phyloP scores from a whole-genome alignment of 257 asterid genomes.

The Ligustrum vulgare region DNA sequence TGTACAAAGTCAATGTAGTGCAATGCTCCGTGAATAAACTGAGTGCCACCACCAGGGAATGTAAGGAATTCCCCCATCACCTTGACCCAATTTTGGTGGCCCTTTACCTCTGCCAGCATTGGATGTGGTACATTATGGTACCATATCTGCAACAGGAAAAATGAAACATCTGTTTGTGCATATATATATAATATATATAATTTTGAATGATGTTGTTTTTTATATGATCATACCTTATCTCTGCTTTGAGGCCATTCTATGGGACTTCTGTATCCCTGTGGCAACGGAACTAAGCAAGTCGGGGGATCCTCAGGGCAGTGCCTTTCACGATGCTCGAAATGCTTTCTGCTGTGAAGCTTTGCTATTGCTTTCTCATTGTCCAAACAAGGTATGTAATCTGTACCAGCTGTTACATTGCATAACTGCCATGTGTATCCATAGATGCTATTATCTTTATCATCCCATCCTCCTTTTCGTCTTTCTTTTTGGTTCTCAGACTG shows the following conservation, averaged over 20 bases:
- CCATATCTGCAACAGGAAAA: constrained; percentile 68
- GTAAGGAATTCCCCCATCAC: constrained; percentile 78
- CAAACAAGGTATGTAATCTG: constrained; percentile 87
- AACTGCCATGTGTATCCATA: constrained; percentile 52
- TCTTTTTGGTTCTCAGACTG: constrained; percentile 74
- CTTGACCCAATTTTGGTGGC: constrained; percentile 95
- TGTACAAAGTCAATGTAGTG: constrained; percentile 80
- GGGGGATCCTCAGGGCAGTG: constrained; percentile 83
- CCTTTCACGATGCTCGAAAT: constrained; percentile 82
- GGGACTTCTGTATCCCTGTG: constrained; percentile 66
- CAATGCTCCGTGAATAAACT: constrained; percentile 82
- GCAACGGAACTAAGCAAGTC: constrained; percentile 70
- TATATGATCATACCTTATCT: constrained; percentile 57
- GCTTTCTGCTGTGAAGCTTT: constrained; percentile 47
- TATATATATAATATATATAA: background rate
- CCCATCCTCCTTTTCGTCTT: constrained; percentile 45
- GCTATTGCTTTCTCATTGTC: constrained; percentile 71
- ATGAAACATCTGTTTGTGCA: background rate
- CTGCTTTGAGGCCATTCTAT: constrained; percentile 86
- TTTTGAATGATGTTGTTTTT: constrained; percentile 2
- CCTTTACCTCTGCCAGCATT: constrained; percentile 70
- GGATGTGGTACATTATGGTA: constrained; percentile 79
- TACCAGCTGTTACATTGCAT: constrained; percentile 68
- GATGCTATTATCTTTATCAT: constrained; percentile 31
- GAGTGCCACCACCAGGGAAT: constrained; percentile 98